A percentile compares a stretch with the other conserved stretches of the same genome.
These are phyloP conservation scores for Wallemia mellicola DNA, from an alignment of 1,284 basidiomycete genomes.

Conservation along the genomic window DNA sequence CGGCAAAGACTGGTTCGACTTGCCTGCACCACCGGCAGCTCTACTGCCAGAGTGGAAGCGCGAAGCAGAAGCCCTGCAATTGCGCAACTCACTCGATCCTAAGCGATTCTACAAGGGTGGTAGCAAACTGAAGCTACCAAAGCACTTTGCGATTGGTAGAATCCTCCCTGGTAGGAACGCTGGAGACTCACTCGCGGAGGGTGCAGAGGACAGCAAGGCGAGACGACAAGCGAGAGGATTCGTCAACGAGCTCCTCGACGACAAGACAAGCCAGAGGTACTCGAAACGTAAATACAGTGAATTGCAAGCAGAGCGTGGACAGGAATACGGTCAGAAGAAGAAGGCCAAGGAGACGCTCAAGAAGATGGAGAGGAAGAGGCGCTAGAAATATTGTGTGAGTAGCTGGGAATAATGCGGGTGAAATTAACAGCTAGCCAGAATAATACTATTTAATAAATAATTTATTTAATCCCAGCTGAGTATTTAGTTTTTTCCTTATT, in stretches of 20 bases:
- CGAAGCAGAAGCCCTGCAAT: slow-evolving; percentile 70
- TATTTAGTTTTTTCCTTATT: too few relatives aligned
- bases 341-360: background rate
- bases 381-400: background rate
- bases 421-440: background rate
- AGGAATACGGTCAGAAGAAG: slow-evolving; percentile 8
- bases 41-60: slow-evolving; percentile 55
- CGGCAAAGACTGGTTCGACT: slow-evolving; percentile 64
- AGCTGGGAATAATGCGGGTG: too few relatives aligned
- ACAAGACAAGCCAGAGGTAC: slow-evolving; percentile 55
- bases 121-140: slow-evolving; percentile 45
- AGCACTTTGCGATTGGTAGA: slow-evolving; percentile 71
- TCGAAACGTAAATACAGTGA: slow-evolving; percentile 84
- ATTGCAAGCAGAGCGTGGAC: slow-evolving; percentile 37
- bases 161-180: slow-evolving; percentile 34
- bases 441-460: too few relatives aligned
- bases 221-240: slow-evolving; percentile 31
- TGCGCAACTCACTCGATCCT: slow-evolving; percentile 77
- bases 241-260: slow-evolving; percentile 63
- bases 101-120: slow-evolving; percentile 85
- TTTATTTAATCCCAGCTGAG: too few relatives aligned
- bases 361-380: background rate
- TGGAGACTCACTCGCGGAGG: slow-evolving; percentile 42
- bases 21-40: slow-evolving; percentile 51
- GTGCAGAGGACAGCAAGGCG: slow-evolving; percentile 34